phyloP scores from a whole-genome alignment of 768 basidiomycete species.

The Phaeotremella fagi region DNA sequence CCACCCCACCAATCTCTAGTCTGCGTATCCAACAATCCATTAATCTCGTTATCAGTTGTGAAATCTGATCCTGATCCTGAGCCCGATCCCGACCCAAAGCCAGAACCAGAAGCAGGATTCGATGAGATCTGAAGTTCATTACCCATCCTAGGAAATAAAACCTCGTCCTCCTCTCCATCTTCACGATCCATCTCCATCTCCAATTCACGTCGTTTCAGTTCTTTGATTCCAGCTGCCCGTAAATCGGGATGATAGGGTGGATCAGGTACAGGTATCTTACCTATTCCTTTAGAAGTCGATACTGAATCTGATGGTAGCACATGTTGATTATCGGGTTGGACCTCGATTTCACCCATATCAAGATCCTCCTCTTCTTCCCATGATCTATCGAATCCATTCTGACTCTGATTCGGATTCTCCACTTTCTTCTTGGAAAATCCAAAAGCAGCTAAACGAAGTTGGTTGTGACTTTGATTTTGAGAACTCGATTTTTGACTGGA shows the following conservation, averaged over 20 bases:
- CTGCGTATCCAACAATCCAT: too few species aligned
- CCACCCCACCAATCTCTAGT: too few species aligned
- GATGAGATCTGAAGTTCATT: too few species aligned
- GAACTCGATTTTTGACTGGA: slow-evolving; percentile 4
- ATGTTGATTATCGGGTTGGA: background rate
- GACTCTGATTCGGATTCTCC: background rate
- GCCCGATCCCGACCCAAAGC: too few species aligned
- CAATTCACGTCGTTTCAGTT: slow-evolving; percentile 13
- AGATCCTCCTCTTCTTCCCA: slow-evolving; percentile 35
- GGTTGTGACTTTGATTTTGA: too few species aligned
- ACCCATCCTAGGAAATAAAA: too few species aligned
- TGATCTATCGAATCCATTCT: slow-evolving; percentile 13
- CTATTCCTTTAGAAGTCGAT: background rate
- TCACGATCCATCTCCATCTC: background rate
- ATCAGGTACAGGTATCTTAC: slow-evolving; percentile 25
- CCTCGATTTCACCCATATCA: slow-evolving; percentile 6
- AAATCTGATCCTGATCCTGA: too few species aligned
- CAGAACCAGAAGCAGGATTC: too few species aligned
- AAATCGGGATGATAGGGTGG: slow-evolving; percentile 31
- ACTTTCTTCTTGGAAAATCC: slow-evolving; percentile 23
- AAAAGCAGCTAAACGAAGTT: slow-evolving; percentile 31
- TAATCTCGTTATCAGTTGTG: too few species aligned
- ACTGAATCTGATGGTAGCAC: background rate
- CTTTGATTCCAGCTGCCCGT: slow-evolving; percentile 28
- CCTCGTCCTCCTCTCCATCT: too few species aligned